phyloP scores from a whole-genome alignment of 2,329 filamentous ascomycete species.

The Beauveria pseudobassiana region DNA sequence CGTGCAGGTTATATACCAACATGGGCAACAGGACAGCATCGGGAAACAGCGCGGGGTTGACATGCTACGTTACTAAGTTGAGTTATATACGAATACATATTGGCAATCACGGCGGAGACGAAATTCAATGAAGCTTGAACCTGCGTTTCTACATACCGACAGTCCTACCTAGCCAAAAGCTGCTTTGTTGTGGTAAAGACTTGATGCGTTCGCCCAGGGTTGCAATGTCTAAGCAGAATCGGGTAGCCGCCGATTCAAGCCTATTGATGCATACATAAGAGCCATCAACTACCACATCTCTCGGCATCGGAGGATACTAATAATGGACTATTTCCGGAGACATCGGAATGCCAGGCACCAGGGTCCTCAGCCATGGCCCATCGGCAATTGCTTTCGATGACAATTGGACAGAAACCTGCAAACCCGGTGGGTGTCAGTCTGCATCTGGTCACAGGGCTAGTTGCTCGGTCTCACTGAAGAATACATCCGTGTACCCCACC shows the following conservation, averaged over 20 bases:
- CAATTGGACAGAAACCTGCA: not conserved
- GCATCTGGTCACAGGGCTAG: not conserved
- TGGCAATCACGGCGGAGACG: not conserved
- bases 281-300: not conserved
- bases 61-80: not conserved
- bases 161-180: not conserved
- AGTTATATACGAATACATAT: not conserved
- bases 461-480: not conserved
- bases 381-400: not conserved
- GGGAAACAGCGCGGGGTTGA: not conserved
- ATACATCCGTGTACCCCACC: not conserved
- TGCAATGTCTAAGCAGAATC: not conserved
- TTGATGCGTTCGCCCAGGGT: not conserved
- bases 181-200: not conserved
- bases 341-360: not conserved
- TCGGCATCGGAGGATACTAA: not conserved
- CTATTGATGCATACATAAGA: not conserved
- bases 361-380: not conserved
- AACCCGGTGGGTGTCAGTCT: not conserved
- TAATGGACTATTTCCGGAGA: not conserved
- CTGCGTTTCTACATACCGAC: not conserved
- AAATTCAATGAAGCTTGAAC: not conserved
- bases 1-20: not conserved
- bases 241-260: not conserved
- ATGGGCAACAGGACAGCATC: not conserved